Evolutionary conservation across 2,329 filamentous ascomycete species (phyloP), one percentile per base, ranked within the genome.

Genomic region (Colletotrichum falcatum): DNA sequence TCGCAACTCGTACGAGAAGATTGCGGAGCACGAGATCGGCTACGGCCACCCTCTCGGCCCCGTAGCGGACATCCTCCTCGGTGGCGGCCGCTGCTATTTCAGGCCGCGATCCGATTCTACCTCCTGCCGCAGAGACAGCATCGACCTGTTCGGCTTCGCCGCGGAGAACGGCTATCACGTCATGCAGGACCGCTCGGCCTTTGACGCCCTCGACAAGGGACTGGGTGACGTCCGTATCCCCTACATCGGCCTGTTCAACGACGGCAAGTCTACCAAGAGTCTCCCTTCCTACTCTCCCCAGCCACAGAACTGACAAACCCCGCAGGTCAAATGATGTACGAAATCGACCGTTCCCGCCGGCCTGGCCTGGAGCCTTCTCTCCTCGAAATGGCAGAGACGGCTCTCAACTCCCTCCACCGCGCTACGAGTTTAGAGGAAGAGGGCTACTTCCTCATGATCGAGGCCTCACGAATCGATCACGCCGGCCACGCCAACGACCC

Each of bases 401-500:
- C 80, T 1, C 77, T 83, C 42, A 77, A 77, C 49, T 79, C 80
- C 8, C 77, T 83, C 18, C 75, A 80, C 53, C 75, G 75, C 6
- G 81, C 77, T 3, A 79, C 78, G 14, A 74, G 76, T 42, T 74
- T 72, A 35, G 74, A 69, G 11, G 73, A 78, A n/a, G 77, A 79
- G 68, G 80, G 81, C 9, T 83, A 81, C 72, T 81, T 83, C 69
- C 74, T 83, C 58, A 79, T 83, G 77, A 79, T 81, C 53, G 79
- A 81, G 72, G 79, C 79, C n/a, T 79, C 77, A 9, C 76, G 79
- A 37, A 81, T 81, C 67, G 79, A 81, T 69, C 79, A 81, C 70
- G 77, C 79, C 39, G 76, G 77, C 59, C 86, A 88, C 74, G 84
- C 84, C 75, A 88, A 87, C 73, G 86, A 88, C 73, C 85, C 86